These are phyloP conservation scores for Capsicum baccatum DNA, from an alignment of 257 asterid species.

Conservation along the genomic window DNA sequence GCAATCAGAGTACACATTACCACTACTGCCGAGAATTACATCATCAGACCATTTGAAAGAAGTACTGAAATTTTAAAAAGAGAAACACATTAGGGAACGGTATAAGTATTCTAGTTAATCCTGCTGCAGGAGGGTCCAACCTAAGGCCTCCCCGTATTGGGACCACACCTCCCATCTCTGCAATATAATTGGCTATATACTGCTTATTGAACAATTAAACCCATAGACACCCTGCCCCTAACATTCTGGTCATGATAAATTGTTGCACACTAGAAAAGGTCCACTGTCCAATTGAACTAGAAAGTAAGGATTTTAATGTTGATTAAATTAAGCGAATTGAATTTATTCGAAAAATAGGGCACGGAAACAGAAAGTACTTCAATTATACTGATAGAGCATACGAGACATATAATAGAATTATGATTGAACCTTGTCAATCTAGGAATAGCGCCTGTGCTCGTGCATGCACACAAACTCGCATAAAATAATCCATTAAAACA, in stretches of 20 bases:
- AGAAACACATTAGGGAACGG: neutral
- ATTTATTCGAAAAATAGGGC: neutral
- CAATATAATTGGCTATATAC: neutral
- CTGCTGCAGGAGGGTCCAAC: neutral
- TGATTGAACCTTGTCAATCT: neutral
- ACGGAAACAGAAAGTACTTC: neutral
- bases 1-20: neutral
- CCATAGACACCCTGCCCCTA: neutral
- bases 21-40: neutral
- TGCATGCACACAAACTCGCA: neutral
- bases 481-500: neutral
- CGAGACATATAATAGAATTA: neutral
- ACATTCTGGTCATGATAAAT: neutral
- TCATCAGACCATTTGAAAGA: neutral
- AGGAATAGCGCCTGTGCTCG: neutral
- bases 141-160: neutral
- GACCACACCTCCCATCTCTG: neutral
- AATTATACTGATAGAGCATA: neutral
- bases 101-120: neutral
- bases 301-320: neutral
- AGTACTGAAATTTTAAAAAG: neutral
- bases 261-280: neutral
- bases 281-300: neutral
- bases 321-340: neutral
- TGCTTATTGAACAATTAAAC: neutral